Conservation (phyloP, 2,329 filamentous ascomycete species). For the Chlorencoelia australis region DNA sequence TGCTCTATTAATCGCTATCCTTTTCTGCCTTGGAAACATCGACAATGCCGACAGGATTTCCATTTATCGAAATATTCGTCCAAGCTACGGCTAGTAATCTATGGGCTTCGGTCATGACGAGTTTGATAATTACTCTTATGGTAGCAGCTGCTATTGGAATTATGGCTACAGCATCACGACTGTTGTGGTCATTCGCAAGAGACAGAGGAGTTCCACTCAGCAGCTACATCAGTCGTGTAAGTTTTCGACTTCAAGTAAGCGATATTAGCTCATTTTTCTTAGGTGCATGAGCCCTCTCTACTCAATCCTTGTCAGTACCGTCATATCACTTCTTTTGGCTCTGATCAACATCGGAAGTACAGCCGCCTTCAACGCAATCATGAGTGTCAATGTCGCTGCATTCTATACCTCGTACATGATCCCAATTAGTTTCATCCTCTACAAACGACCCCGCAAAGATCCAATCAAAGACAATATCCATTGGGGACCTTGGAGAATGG, state of each 20-base stretch:
- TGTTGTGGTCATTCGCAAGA: constrained; percentile 34
- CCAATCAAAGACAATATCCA: constrained; percentile 5
- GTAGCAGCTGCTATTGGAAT: constrained; percentile 30
- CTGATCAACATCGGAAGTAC: constrained; percentile 34
- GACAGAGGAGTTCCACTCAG: constrained; percentile 35
- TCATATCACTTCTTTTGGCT: constrained; percentile 27
- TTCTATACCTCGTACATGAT: constrained; percentile 36
- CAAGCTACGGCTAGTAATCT: constrained; percentile 35
- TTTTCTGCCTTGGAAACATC: constrained; percentile 28
- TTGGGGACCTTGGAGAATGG: constrained; percentile 10
- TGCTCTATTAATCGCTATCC: constrained; percentile 26
- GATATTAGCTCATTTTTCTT: background rate
- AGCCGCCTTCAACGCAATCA: constrained; percentile 35
- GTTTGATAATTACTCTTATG: constrained; percentile 31
- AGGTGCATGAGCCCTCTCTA: constrained; percentile 18
- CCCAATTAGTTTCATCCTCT: constrained; percentile 31
- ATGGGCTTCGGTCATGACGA: constrained; percentile 37
- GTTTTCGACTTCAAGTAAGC: background rate
- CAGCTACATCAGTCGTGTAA: constrained; percentile 28
- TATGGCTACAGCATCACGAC: constrained; percentile 28
- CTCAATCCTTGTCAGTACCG: constrained; percentile 19
- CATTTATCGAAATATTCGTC: constrained; percentile 42
- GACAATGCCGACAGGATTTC: constrained; percentile 30
- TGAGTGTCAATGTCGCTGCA: constrained; percentile 33
- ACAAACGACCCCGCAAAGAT: constrained; percentile 28